phyloP scores from a whole-genome alignment of 352 stramenopile genomes.

The Pythium sp. region DNA sequence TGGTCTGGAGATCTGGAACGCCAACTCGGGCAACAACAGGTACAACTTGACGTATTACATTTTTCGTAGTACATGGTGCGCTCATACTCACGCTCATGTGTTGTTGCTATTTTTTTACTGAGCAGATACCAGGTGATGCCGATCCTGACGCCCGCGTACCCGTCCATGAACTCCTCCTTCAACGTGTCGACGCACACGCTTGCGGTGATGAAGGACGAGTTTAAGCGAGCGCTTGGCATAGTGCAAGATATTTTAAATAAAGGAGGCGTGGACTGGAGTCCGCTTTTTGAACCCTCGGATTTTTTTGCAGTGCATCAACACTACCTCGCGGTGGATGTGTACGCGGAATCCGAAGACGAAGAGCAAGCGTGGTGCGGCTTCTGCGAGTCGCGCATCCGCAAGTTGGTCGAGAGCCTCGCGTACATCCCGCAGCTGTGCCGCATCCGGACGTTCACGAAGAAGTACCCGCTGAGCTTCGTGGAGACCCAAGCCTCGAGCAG shows the following conservation, averaged over 20 bases:
- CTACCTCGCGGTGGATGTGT: constrained; percentile 92
- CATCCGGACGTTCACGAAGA: constrained; percentile 84
- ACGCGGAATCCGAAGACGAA: constrained; percentile 83
- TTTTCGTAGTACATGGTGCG: not conserved
- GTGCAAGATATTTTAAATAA: constrained; percentile 86
- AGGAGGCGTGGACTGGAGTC: constrained; percentile 72
- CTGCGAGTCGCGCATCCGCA: constrained; percentile 91
- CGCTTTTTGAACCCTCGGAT: constrained; percentile 78
- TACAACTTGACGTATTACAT: constrained; percentile 10
- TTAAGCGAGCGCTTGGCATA: constrained; percentile 74
- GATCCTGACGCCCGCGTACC: constrained; percentile 98
- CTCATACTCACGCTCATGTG: constrained; percentile 9
- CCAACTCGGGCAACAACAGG: constrained; percentile 81
- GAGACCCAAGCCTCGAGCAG: constrained; percentile 20
- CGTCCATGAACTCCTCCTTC: constrained; percentile 99
- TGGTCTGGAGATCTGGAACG: constrained; percentile 87
- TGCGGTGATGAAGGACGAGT: constrained; percentile 94
- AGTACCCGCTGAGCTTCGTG: constrained; percentile 73
- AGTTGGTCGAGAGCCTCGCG: constrained; percentile 86
- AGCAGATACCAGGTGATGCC: constrained; percentile 95
- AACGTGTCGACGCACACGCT: constrained; percentile 96
- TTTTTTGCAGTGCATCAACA: constrained; percentile 90
- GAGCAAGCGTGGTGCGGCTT: constrained; percentile 93
- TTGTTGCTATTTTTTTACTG: not conserved
- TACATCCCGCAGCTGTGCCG: constrained; percentile 80